These are phyloP conservation scores for Penicillium angulare DNA, from an alignment of 495 filamentous ascomycete genomes.

Conservation along the genomic window DNA sequence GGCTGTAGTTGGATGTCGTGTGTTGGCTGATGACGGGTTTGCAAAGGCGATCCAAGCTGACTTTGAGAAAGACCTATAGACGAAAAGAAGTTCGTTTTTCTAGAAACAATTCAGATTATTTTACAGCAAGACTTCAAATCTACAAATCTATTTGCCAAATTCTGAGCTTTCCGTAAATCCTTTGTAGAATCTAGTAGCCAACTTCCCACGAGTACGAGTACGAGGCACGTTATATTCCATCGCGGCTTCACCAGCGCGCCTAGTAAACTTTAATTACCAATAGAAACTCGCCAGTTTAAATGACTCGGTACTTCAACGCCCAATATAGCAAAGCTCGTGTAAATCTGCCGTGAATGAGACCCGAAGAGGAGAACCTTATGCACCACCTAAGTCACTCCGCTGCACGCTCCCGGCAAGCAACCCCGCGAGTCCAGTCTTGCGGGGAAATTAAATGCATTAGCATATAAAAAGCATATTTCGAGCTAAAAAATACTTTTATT, in stretches of 20 bases:
- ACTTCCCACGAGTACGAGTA: too few relatives aligned
- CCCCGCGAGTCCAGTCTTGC: background rate
- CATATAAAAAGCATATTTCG: background rate
- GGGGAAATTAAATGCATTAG: background rate
- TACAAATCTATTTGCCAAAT: too few relatives aligned
- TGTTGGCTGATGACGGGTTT: slow-evolving; percentile 48
- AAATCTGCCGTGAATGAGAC: background rate
- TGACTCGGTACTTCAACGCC: background rate
- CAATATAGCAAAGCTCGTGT: background rate
- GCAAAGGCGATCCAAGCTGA: slow-evolving; percentile 37
- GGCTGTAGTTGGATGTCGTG: slow-evolving; percentile 50
- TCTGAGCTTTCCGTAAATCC: too few relatives aligned
- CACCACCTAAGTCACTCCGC: too few relatives aligned
- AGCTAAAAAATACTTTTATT: background rate
- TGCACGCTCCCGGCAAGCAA: too few relatives aligned
- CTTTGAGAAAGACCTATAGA: slow-evolving; percentile 23
- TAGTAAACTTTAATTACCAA: background rate
- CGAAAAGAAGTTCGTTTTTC: too few relatives aligned
- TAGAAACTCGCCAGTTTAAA: background rate
- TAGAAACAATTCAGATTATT: too few relatives aligned
- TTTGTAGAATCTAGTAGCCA: too few relatives aligned
- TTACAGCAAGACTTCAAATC: too few relatives aligned
- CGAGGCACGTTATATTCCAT: background rate
- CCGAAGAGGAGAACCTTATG: background rate
- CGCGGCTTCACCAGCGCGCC: background rate